Conservation (phyloP, 108 stramenopile species). For the Conticribra guillardii region DNA sequence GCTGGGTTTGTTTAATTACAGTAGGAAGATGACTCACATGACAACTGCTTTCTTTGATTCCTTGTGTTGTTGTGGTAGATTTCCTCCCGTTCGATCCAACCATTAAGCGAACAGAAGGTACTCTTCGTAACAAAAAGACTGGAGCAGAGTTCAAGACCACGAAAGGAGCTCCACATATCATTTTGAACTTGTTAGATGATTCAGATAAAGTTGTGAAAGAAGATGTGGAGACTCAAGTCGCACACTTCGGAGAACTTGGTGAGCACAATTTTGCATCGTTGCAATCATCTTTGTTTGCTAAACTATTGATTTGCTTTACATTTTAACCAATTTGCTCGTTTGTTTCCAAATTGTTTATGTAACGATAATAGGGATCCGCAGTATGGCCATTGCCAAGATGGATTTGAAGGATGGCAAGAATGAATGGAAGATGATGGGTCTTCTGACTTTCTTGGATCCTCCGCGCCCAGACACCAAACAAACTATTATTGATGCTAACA, state of each 20-base stretch:
- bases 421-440: slow-evolving; percentile 69
- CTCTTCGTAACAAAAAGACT: slow-evolving; percentile 48
- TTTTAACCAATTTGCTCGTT: too few relatives aligned
- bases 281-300: too few relatives aligned
- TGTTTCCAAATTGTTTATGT: too few relatives aligned
- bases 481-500: slow-evolving; percentile 60
- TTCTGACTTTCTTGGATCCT: slow-evolving; percentile 86
- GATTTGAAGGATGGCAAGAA: slow-evolving; percentile 35
- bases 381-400: slow-evolving; percentile 68
- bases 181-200: slow-evolving; percentile 50
- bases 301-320: too few relatives aligned
- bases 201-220: slow-evolving; percentile 32
- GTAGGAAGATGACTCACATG: too few relatives aligned
- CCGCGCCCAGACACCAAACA: slow-evolving; percentile 79
- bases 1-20: too few relatives aligned
- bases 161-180: slow-evolving; percentile 83
- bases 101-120: slow-evolving; percentile 77
- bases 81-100: slow-evolving; percentile 83
- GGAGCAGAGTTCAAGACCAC: slow-evolving; percentile 59
- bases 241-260: slow-evolving; percentile 64
- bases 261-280: too few relatives aligned
- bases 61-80: slow-evolving; percentile 29
- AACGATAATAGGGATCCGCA: slow-evolving; percentile 74
- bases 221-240: slow-evolving; percentile 55
- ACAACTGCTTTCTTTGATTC: too few relatives aligned